Evolutionary conservation across 192 early-diverging fungal genomes (phyloP).

Genomic region (Pilobolus umbonatus): DNA sequence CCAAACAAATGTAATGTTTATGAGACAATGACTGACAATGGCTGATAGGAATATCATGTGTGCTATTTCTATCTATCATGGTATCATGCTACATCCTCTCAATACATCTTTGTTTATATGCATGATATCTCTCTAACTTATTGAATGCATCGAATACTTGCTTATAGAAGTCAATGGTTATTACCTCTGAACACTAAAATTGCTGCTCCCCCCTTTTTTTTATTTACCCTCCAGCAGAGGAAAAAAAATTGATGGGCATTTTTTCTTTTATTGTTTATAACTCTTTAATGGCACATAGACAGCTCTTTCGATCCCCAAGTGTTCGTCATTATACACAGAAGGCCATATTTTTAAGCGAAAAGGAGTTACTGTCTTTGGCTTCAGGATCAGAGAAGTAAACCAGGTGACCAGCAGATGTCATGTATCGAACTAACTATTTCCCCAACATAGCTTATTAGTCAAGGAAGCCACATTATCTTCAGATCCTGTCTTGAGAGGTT

Average conservation of each 20-base stretch:
- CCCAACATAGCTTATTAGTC: neutral
- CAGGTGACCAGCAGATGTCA: neutral
- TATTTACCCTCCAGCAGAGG: too few relatives aligned
- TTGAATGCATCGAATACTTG: too few relatives aligned
- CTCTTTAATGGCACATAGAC: neutral
- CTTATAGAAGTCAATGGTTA: neutral
- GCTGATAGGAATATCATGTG: too few relatives aligned
- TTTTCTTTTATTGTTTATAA: neutral
- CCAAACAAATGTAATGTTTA: too few relatives aligned
- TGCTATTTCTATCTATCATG: neutral
- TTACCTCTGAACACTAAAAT: neutral
- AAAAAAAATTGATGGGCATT: neutral
- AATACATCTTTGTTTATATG: too few relatives aligned
- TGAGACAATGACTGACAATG: too few relatives aligned
- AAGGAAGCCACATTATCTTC: neutral
- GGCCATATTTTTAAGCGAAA: constrained; percentile 3
- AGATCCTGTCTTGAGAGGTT: constrained; percentile 14
- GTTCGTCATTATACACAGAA: neutral
- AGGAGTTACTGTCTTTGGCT: neutral
- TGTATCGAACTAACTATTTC: neutral
- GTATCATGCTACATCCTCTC: neutral
- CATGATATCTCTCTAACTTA: too few relatives aligned
- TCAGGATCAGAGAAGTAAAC: neutral
- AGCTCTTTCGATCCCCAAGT: neutral
- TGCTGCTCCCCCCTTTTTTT: too few relatives aligned